phyloP scores from a whole-genome alignment of 2,329 filamentous ascomycete species.

The Leptographium galeiforme region DNA sequence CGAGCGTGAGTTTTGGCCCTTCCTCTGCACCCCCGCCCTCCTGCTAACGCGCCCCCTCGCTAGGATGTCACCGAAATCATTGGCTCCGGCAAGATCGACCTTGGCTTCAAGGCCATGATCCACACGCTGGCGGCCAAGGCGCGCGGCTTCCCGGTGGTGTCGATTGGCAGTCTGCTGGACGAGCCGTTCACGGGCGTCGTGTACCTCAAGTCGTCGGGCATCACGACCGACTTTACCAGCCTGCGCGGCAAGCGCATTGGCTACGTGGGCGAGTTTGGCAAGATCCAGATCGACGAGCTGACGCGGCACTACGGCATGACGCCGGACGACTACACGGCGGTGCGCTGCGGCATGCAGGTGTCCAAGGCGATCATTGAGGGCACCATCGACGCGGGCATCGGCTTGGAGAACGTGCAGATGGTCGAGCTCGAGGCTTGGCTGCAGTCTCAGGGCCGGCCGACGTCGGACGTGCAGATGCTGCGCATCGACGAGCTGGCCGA shows the following conservation, averaged over 20 bases:
- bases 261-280: constrained; percentile 71
- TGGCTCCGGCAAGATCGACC: constrained; percentile 52
- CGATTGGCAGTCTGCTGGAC: constrained; percentile 62
- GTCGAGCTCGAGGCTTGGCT: constrained; percentile 72
- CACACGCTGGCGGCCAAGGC: constrained; percentile 66
- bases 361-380: constrained; percentile 62
- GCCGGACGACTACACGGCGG: constrained; percentile 56
- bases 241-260: constrained; percentile 36
- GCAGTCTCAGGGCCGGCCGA: constrained; percentile 44
- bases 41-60: too few relatives aligned
- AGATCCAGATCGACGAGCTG: constrained; percentile 73
- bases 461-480: constrained; percentile 62
- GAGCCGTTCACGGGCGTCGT: constrained; percentile 45
- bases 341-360: constrained; percentile 73
- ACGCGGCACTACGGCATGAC: constrained; percentile 42
- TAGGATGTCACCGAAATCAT: constrained; percentile 73
- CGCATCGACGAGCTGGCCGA: constrained; percentile 70
- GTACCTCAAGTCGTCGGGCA: constrained; percentile 61
- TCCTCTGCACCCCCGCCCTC: background rate
- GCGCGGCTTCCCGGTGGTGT: constrained; percentile 57
- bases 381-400: constrained; percentile 43
- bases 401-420: constrained; percentile 73
- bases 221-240: constrained; percentile 61
- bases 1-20: constrained; percentile 38
- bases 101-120: constrained; percentile 77